These are phyloP conservation scores for Blastomyces silverae DNA, from an alignment of 2,329 filamentous ascomycete genomes.

Conservation along the genomic window DNA sequence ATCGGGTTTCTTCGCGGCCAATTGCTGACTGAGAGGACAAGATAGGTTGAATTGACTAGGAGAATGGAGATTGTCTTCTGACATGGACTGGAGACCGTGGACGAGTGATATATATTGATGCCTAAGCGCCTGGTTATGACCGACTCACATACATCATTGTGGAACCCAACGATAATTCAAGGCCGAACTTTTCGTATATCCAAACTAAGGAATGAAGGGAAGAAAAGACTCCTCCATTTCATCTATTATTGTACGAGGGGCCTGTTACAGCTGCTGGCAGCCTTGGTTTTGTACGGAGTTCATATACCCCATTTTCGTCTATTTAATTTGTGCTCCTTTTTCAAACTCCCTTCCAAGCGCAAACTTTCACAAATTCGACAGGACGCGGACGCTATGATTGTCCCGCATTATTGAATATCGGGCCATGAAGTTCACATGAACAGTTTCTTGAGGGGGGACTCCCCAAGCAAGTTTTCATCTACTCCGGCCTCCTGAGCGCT, in stretches of 20 bases:
- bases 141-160: not conserved
- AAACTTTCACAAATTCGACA: not conserved
- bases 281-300: not conserved
- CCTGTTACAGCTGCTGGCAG: not conserved
- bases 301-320: not conserved
- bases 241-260: not conserved
- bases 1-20: not conserved
- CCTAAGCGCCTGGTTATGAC: not conserved
- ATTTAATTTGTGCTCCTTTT: not conserved
- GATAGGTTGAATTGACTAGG: not conserved
- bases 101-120: not conserved
- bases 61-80: not conserved
- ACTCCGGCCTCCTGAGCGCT: not conserved
- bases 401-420: constrained; percentile 9
- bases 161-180: not conserved
- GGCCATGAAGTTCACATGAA: constrained; percentile 2
- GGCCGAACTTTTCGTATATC: not conserved
- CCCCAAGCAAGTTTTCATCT: not conserved
- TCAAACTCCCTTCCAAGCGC: not conserved
- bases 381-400: not conserved
- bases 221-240: not conserved
- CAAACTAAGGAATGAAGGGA: not conserved
- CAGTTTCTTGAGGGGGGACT: not conserved
- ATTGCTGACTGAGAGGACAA: not conserved
- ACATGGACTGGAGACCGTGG: not conserved